phyloP scores from a whole-genome alignment of 169 alveolate species.

The Ichthyophthirius multifiliis region DNA sequence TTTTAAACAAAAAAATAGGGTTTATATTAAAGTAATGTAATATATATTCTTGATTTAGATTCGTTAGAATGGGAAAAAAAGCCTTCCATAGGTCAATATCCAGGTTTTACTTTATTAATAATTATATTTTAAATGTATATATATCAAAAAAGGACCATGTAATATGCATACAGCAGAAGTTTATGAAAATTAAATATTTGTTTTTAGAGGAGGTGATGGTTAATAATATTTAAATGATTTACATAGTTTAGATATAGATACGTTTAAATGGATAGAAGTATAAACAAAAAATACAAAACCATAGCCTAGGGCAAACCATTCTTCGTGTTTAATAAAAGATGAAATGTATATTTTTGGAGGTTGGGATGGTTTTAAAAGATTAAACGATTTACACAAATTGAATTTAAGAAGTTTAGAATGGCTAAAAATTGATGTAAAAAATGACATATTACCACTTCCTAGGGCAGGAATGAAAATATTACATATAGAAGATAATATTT shows the following conservation, averaged over 20 bases:
- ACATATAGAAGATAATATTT: constrained; percentile 50
- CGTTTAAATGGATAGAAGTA: constrained; percentile 42
- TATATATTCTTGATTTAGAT: constrained; percentile 60
- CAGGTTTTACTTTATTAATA: no score
- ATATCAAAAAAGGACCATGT: constrained; percentile 69
- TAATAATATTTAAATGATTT: constrained; percentile 75
- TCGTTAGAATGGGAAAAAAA: constrained; percentile 46
- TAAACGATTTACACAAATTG: constrained; percentile 64
- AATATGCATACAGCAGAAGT: constrained; percentile 84
- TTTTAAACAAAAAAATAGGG: constrained; percentile 22
- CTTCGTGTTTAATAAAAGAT: constrained; percentile 46
- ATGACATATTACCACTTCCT: constrained; percentile 52
- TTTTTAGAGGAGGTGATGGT: constrained; percentile 86
- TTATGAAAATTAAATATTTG: constrained; percentile 55
- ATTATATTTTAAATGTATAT: no score
- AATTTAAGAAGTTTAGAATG: constrained; percentile 44
- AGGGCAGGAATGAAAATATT: constrained; percentile 81
- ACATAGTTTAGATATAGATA: constrained; percentile 53
- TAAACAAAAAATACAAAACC: constrained; percentile 57
- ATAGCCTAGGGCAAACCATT: constrained; percentile 83
- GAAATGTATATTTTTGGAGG: constrained; percentile 80
- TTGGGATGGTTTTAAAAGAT: constrained; percentile 79
- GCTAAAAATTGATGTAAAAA: constrained; percentile 43
- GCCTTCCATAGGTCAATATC: constrained; percentile 39
- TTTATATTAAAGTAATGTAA: constrained; percentile 61